Percentiles rank a stretch among this genome's conserved stretches.
phyloP scores from a whole-genome alignment of 2,329 filamentous ascomycete species.

The Ilyonectria robusta region DNA sequence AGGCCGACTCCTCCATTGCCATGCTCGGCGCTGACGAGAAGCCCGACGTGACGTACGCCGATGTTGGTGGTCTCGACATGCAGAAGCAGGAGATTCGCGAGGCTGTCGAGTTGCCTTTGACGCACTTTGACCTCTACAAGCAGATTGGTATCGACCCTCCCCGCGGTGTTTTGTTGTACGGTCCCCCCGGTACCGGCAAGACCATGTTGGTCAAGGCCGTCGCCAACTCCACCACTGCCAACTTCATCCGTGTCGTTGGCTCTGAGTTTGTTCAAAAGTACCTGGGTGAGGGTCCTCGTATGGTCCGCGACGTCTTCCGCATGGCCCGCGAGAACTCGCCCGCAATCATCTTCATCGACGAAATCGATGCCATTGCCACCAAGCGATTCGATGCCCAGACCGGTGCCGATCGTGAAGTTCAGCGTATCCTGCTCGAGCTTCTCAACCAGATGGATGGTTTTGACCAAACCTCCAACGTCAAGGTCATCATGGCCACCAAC shows the following conservation, averaged over 20 bases:
- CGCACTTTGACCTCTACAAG: conserved; percentile 98
- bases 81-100: conserved; percentile 99
- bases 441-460: conserved; percentile 99
- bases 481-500: conserved; percentile 99
- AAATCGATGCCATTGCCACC: conserved; percentile 98
- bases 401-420: conserved; percentile 96
- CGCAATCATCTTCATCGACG: conserved; percentile 99
- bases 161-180: conserved; percentile 95
- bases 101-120: conserved; percentile 95
- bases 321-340: conserved; percentile 99
- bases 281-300: conserved; percentile 95
- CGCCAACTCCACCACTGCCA: conserved; percentile 97
- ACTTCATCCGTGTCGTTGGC: conserved; percentile 97
- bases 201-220: conserved; percentile 99
- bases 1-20: conserved; percentile 98
- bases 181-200: conserved; percentile 95
- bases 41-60: conserved; percentile 97
- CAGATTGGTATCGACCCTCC: conserved; percentile 99
- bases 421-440: conserved; percentile 96
- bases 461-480: conserved; percentile 98
- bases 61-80: conserved; percentile 98
- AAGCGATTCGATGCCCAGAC: conserved; percentile 99
- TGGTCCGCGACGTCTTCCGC: conserved; percentile 98
- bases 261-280: conserved; percentile 99
- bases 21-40: conserved; percentile 98